These are phyloP conservation scores for Guadua angustifolia DNA, from an alignment of 176 grass and related monocot species.

Conservation along the genomic window DNA sequence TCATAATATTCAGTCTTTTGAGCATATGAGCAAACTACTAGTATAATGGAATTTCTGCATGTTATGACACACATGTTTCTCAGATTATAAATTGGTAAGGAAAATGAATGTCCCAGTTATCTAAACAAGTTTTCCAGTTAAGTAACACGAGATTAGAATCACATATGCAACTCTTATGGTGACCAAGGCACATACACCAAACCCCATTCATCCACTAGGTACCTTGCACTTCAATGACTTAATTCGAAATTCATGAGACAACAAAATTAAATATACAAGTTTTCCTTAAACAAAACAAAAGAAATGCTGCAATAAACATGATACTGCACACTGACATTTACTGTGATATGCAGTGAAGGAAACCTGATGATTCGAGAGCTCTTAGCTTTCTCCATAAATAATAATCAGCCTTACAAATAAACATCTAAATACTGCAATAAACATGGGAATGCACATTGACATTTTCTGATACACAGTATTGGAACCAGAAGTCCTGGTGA, in stretches of 20 bases:
- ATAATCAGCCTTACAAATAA: background rate
- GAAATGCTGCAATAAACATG: constrained; percentile 7
- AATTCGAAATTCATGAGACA: background rate
- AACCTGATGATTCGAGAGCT: background rate
- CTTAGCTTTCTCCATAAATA: constrained; percentile 1
- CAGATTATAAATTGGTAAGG: background rate
- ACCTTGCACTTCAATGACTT: background rate
- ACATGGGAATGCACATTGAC: constrained; percentile 2
- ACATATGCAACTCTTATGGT: background rate
- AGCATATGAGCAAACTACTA: background rate
- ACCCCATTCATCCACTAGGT: background rate
- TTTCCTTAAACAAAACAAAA: background rate
- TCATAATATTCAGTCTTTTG: background rate
- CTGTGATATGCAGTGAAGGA: background rate
- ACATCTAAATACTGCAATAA: constrained; percentile 19
- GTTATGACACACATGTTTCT: background rate
- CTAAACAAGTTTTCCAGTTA: background rate
- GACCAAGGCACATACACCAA: background rate
- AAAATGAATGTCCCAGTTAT: background rate
- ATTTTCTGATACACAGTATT: background rate
- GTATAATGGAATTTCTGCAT: background rate
- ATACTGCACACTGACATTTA: constrained; percentile 15
- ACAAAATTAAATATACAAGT: background rate
- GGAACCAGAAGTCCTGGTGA: constrained; percentile 2
- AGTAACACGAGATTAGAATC: background rate